Evolutionary conservation across 2,329 filamentous ascomycete genomes (phyloP), one percentile per base, ranked within the genome.

Genomic region (Sarocladium oryzae): DNA sequence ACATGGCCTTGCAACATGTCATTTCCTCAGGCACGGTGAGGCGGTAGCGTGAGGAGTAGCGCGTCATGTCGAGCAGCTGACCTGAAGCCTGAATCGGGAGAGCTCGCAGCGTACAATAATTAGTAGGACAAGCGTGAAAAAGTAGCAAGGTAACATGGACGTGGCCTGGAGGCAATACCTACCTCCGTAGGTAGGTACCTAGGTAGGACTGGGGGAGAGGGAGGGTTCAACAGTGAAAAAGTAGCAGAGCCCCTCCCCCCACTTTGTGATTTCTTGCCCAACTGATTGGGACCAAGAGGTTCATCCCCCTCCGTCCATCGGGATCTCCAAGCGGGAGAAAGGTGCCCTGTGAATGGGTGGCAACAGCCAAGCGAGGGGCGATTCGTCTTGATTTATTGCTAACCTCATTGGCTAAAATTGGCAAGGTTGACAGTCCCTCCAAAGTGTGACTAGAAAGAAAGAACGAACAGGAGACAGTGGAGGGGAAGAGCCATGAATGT

Each of bases 181-280:
- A n/a, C n/a, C n/a, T n/a, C n/a, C n/a, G n/a, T n/a, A n/a, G n/a
- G n/a, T n/a, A n/a, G n/a, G n/a, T n/a, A n/a, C n/a, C n/a, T n/a
- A n/a, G n/a, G n/a, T n/a, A n/a, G n/a, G n/a, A n/a, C n/a, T n/a
- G n/a, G n/a, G n/a, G n/a, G n/a, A n/a, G n/a, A n/a, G n/a, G n/a
- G n/a, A n/a, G n/a, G n/a, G n/a, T n/a, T n/a, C n/a, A n/a, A n/a
- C n/a, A n/a, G n/a, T n/a, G n/a, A n/a, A n/a, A n/a, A n/a, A n/a
- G n/a, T n/a, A 43, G 21, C n/a, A 33, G 10, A 33, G 16, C 43
- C 43, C 43, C 43, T 48, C 43, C 24, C 43, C 43, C 43, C 43
- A 48, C 43, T 33, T 48, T 33, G 4, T n/a, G 26, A 48, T 48
- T 48, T 48, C 43, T 48, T 21, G 28, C 8, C 4, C 10, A 10